A percentile compares a stretch with the other conserved stretches of the same genome.
Evolutionary conservation across 768 basidiomycete genomes (phyloP).

Genomic region (Boletellus sp.): DNA sequence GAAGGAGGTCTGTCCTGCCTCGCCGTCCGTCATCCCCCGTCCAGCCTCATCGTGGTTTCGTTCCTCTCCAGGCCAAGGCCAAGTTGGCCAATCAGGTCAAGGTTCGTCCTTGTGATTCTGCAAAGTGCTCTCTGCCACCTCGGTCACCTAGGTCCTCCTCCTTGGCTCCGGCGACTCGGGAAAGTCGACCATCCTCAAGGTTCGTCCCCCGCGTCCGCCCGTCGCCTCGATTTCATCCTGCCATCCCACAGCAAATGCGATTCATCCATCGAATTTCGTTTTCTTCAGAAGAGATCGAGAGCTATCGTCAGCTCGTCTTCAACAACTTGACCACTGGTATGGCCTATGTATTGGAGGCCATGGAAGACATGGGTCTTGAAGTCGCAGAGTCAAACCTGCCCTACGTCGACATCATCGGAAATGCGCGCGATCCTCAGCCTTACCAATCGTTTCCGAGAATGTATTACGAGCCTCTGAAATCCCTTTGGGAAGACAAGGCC

Average conservation of each 20-base stretch:
- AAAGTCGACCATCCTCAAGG: constrained; percentile 90
- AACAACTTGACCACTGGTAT: constrained; percentile 88
- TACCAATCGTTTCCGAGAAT: constrained; percentile 72
- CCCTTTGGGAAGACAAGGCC: constrained; percentile 73
- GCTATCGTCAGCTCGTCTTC: constrained; percentile 88
- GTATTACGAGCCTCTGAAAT: constrained; percentile 63
- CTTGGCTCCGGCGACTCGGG: constrained; percentile 93
- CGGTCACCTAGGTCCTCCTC: constrained; percentile 63
- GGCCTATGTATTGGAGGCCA: constrained; percentile 76
- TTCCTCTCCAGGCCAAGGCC: constrained; percentile 57
- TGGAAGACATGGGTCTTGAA: constrained; percentile 84
- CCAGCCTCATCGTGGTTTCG: neutral
- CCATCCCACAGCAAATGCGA: constrained; percentile 79
- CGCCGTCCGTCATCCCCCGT: too few species aligned
- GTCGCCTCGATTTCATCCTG: neutral
- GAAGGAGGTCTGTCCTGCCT: constrained; percentile 53
- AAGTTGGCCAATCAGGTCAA: constrained; percentile 73
- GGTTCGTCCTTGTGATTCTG: constrained; percentile 36
- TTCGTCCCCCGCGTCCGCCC: constrained; percentile 22
- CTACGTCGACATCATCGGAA: constrained; percentile 60
- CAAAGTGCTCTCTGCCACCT: neutral
- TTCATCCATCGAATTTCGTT: constrained; percentile 89
- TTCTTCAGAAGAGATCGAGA: constrained; percentile 76
- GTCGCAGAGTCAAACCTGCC: constrained; percentile 58
- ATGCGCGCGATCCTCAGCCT: constrained; percentile 69